Evolutionary conservation across 2,329 filamentous ascomycete species (phyloP).

Genomic region (Gaeumannomyces sp.): DNA sequence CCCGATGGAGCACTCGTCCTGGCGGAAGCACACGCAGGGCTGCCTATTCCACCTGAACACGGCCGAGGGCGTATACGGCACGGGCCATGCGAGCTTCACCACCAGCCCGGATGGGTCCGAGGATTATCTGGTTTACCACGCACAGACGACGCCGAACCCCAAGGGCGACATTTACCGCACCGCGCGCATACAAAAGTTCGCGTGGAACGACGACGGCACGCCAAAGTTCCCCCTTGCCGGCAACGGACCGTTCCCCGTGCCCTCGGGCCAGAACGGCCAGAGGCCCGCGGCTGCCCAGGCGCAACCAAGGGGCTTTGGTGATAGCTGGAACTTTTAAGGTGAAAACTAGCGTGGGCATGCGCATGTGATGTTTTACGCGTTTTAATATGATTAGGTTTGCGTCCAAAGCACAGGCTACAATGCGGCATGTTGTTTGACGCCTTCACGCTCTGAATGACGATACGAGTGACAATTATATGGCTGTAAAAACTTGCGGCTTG

Average conservation of each 20-base stretch:
- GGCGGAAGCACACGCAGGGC: slow-evolving; percentile 27
- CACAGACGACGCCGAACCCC: slow-evolving; percentile 25
- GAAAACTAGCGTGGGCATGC: background rate
- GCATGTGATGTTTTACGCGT: background rate
- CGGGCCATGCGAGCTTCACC: slow-evolving; percentile 29
- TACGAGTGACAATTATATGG: background rate
- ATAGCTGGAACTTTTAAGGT: background rate
- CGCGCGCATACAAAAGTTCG: slow-evolving; percentile 26
- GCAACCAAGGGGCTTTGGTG: background rate
- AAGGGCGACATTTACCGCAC: slow-evolving; percentile 26
- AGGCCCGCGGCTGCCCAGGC: slow-evolving; percentile 1
- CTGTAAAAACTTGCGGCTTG: no score
- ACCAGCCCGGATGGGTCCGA: slow-evolving; percentile 27
- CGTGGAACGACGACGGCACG: slow-evolving; percentile 28
- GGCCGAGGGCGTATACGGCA: slow-evolving; percentile 24
- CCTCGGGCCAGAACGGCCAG: slow-evolving; percentile 23
- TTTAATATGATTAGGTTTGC: background rate
- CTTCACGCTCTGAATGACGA: background rate
- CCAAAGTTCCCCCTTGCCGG: slow-evolving; percentile 27
- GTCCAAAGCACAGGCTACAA: no score
- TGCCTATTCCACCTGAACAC: slow-evolving; percentile 32
- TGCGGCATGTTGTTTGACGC: background rate
- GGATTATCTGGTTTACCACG: slow-evolving; percentile 30
- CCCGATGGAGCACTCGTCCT: slow-evolving; percentile 30
- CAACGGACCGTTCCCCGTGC: slow-evolving; percentile 28